Evolutionary conservation across 805 yeast genomes (phyloP).

Genomic region (Metschnikowia gelsemii): DNA sequence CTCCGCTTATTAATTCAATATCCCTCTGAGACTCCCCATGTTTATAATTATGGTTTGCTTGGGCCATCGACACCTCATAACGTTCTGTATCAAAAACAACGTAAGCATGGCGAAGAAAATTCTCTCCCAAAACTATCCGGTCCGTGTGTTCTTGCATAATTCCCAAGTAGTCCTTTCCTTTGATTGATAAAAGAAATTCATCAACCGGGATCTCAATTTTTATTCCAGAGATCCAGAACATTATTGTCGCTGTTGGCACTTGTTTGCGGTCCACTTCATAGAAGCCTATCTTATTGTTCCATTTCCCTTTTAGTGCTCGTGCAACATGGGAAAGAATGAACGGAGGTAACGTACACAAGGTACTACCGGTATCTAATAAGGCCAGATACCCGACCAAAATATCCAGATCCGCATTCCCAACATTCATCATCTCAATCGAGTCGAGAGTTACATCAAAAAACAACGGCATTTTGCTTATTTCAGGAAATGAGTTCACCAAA

Average conservation of each 20-base stretch:
- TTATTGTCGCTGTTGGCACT: background rate
- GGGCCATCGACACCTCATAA: conserved; percentile 53
- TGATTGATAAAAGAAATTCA: conserved; percentile 1
- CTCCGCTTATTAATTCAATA: too few species aligned
- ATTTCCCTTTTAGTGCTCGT: background rate
- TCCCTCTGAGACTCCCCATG: conserved; percentile 45
- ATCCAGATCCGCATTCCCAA: background rate
- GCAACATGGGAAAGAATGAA: conserved; percentile 23
- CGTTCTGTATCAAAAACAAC: conserved; percentile 65
- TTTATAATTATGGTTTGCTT: conserved; percentile 28
- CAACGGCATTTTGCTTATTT: conserved; percentile 31
- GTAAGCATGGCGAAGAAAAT: conserved; percentile 61
- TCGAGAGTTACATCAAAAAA: conserved; percentile 50
- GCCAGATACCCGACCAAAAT: conserved; percentile 1
- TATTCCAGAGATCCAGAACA: conserved; percentile 2
- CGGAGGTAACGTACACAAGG: conserved; percentile 48
- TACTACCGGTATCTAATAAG: conserved; percentile 52
- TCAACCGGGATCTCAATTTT: background rate
- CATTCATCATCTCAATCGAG: conserved; percentile 8
- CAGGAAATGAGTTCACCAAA: conserved; percentile 35
- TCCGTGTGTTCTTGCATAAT: conserved; percentile 11
- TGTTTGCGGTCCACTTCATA: background rate
- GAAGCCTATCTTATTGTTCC: conserved; percentile 3
- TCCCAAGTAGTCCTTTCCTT: conserved; percentile 25
- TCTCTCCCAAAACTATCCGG: conserved; percentile 47